Percentiles rank a stretch among this genome's conserved stretches.
These are phyloP conservation scores for Dryas alaskensis DNA, from an alignment of 306 rosid species.

Conservation along the genomic window DNA sequence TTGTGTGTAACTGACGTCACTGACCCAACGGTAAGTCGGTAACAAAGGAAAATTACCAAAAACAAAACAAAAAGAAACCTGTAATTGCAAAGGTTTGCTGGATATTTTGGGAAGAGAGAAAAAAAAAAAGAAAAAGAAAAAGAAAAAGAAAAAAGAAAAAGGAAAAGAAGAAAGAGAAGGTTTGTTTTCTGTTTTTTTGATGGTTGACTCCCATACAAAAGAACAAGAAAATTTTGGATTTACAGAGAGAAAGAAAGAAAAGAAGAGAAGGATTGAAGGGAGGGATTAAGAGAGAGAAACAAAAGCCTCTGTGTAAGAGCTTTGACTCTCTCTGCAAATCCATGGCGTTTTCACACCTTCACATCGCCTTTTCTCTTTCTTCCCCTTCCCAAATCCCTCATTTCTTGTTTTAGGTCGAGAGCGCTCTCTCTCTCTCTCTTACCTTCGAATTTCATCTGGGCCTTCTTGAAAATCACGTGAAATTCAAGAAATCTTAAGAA, in stretches of 20 bases:
- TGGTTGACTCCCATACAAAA: constrained; percentile 28
- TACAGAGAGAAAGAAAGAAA: not conserved
- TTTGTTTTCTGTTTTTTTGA: constrained; percentile 24
- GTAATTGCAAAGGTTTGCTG: not conserved
- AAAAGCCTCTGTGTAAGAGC: constrained; percentile 22
- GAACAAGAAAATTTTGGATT: constrained; percentile 9
- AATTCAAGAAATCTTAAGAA: not conserved
- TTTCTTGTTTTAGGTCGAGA: not conserved
- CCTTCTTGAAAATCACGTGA: not conserved
- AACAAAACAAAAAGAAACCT: not conserved
- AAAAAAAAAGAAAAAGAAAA: not conserved
- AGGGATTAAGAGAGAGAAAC: constrained; percentile 33
- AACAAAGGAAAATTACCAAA: not conserved
- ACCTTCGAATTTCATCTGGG: constrained; percentile 5
- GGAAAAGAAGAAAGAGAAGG: not conserved
- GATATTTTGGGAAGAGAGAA: not conserved
- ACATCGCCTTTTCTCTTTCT: constrained; percentile 15
- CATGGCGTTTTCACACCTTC: constrained; percentile 16
- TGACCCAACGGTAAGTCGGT: not conserved
- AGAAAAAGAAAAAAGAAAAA: not conserved
- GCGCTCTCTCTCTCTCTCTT: not conserved
- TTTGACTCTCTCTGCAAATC: constrained; percentile 33
- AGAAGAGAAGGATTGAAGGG: not conserved
- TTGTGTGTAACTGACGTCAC: not conserved
- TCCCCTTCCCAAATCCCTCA: constrained; percentile 1